Percentiles rank a stretch among this genome's conserved stretches.
Conservation (phyloP, 2,329 filamentous ascomycete species). For the Alternaria angustiovoidea region DNA sequence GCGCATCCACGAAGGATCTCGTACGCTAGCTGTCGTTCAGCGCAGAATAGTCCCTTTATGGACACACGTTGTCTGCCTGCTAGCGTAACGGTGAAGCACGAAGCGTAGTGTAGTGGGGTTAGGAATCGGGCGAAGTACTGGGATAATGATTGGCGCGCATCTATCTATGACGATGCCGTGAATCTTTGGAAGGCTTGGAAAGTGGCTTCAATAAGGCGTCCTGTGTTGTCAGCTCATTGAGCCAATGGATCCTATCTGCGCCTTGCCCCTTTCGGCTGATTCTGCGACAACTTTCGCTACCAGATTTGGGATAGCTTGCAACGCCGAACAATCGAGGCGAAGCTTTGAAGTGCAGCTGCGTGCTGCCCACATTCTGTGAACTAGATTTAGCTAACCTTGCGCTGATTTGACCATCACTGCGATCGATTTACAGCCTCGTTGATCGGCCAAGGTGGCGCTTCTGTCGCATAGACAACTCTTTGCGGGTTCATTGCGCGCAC, state of each 20-base stretch:
- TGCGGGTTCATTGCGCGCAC: not conserved
- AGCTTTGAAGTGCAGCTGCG: not conserved
- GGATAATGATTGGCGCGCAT: slow-evolving; percentile 11
- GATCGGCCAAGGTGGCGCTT: not conserved
- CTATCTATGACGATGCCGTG: slow-evolving; percentile 12
- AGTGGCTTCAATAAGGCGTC: not conserved
- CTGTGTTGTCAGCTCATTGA: not conserved
- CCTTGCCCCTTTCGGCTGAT: slow-evolving; percentile 13
- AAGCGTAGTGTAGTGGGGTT: not conserved
- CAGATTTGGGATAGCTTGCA: not conserved
- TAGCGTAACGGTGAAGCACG: not conserved
- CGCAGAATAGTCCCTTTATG: slow-evolving; percentile 31
- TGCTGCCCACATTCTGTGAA: not conserved
- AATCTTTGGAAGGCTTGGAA: not conserved
- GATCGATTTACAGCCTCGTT: not conserved
- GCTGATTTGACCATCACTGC: not conserved
- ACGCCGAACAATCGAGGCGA: not conserved
- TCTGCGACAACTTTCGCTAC: slow-evolving; percentile 10
- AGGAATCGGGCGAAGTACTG: not conserved
- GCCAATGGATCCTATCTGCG: not conserved
- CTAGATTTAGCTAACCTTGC: not conserved
- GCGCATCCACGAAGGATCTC: not conserved
- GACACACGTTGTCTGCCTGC: slow-evolving; percentile 11
- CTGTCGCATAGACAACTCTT: not conserved
- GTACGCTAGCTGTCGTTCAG: slow-evolving; percentile 10